phyloP scores from a whole-genome alignment of 1,139 yeast genomes.

The Kodamaea derodonti region DNA sequence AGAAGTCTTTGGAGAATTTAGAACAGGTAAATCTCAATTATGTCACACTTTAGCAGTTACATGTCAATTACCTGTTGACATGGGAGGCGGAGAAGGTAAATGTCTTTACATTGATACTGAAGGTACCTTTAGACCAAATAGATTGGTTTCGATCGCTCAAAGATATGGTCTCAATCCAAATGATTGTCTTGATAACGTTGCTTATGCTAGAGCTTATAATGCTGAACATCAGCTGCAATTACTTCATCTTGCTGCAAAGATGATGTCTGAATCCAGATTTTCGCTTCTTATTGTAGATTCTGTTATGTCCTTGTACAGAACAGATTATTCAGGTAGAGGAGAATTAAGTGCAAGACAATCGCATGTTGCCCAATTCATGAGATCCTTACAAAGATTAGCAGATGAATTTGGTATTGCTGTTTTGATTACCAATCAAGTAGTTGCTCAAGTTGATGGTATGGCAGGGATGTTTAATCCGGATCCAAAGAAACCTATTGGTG shows the following conservation, averaged over 20 bases:
- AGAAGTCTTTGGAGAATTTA: conserved; percentile 93
- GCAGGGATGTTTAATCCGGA: conserved; percentile 84
- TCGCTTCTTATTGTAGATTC: conserved; percentile 85
- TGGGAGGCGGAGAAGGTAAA: conserved; percentile 99
- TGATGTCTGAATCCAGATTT: conserved; percentile 94
- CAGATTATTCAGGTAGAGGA: conserved; percentile 95
- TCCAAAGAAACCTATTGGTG: conserved; percentile 99
- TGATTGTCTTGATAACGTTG: conserved; percentile 93
- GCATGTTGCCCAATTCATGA: conserved; percentile 90
- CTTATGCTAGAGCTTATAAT: conserved; percentile 94
- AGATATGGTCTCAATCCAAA: conserved; percentile 92
- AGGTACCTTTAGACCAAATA: conserved; percentile 91
- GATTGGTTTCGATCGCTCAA: conserved; percentile 86
- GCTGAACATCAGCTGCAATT: conserved; percentile 94
- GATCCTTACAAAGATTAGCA: conserved; percentile 86
- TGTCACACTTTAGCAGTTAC: conserved; percentile 97
- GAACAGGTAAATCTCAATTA: conserved; percentile 95
- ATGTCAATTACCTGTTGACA: conserved; percentile 92
- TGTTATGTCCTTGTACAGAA: conserved; percentile 92
- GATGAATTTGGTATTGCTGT: conserved; percentile 99
- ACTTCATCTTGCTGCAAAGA: conserved; percentile 84
- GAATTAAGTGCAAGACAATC: conserved; percentile 93
- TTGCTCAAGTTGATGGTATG: conserved; percentile 95
- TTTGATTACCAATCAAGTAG: conserved; percentile 97
- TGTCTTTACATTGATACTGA: conserved; percentile 96